Conservation (phyloP, 1,284 basidiomycete genomes). For the Uromyces viciae-fabae region DNA sequence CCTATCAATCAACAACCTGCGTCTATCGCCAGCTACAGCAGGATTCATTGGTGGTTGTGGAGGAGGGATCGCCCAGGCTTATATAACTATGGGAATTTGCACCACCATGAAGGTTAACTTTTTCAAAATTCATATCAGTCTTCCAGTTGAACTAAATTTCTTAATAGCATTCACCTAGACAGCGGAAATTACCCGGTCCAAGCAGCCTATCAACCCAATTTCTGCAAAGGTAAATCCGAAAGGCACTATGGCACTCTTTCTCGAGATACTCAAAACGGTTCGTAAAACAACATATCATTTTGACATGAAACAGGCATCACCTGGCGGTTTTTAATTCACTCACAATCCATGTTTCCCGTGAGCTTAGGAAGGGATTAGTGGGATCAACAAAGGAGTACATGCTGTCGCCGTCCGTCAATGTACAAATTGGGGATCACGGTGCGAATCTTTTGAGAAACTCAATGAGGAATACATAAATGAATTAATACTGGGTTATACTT, state of each 20-base stretch:
- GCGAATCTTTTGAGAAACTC: background rate
- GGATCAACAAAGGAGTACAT: conserved; percentile 43
- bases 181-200: conserved; percentile 41
- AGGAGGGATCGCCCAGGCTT: conserved; percentile 41
- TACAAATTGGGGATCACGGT: conserved; percentile 45
- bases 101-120: conserved; percentile 42
- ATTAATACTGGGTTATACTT: background rate
- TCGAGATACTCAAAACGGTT: conserved; percentile 32
- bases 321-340: background rate
- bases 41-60: conserved; percentile 42
- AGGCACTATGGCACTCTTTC: conserved; percentile 37
- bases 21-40: conserved; percentile 22
- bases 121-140: background rate
- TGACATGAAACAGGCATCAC: too few relatives aligned
- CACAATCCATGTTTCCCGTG: background rate
- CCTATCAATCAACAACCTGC: conserved; percentile 19
- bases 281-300: background rate
- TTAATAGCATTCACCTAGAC: conserved; percentile 7
- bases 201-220: conserved; percentile 2
- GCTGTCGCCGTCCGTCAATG: conserved; percentile 42
- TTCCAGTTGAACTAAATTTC: background rate
- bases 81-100: conserved; percentile 40
- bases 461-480: background rate
- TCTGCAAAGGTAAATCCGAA: background rate
- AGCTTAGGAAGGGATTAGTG: conserved; percentile 38